A percentile compares a stretch with the other conserved stretches of the same genome.
phyloP scores from a whole-genome alignment of 495 filamentous ascomycete species.

The Daldinia vernicosa region DNA sequence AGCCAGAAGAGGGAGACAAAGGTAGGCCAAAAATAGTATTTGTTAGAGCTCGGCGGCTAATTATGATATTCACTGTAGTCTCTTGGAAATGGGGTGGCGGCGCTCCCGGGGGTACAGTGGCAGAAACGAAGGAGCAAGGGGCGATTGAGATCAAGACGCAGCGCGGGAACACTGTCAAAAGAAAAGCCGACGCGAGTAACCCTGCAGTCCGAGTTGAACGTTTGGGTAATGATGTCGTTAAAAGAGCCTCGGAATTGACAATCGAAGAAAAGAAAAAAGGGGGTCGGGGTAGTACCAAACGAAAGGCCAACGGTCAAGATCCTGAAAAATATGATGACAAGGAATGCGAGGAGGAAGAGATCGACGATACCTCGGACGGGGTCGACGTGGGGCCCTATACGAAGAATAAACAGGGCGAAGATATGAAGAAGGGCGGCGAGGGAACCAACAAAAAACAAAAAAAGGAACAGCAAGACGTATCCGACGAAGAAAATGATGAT shows the following conservation, averaged over 20 bases:
- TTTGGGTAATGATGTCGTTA: slow-evolving; percentile 71
- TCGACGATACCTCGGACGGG: slow-evolving; percentile 40
- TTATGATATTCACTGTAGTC: slow-evolving; percentile 48
- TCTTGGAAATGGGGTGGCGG: slow-evolving; percentile 66
- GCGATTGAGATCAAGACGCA: slow-evolving; percentile 66
- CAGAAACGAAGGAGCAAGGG: slow-evolving; percentile 66
- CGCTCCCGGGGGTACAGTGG: slow-evolving; percentile 62
- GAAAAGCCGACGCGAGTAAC: slow-evolving; percentile 64
- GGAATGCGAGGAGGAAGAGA: slow-evolving; percentile 39
- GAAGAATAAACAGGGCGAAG: slow-evolving; percentile 50
- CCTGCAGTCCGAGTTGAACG: slow-evolving; percentile 66
- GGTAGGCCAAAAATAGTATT: slow-evolving; percentile 6
- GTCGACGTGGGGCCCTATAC: slow-evolving; percentile 49
- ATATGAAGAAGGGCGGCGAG: slow-evolving; percentile 49
- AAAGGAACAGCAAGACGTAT: slow-evolving; percentile 27
- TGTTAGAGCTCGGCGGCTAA: background rate
- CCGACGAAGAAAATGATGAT: slow-evolving; percentile 15
- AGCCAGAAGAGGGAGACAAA: slow-evolving; percentile 40
- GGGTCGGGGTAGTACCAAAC: slow-evolving; percentile 37
- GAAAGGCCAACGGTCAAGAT: slow-evolving; percentile 34
- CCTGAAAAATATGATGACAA: slow-evolving; percentile 13
- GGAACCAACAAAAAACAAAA: slow-evolving; percentile 45
- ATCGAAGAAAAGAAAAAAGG: slow-evolving; percentile 52
- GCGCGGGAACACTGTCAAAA: slow-evolving; percentile 68
- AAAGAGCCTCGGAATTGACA: slow-evolving; percentile 63